Base-by-base conservation (phyloP, 805 yeast genomes). In the Candida pini region DNA sequence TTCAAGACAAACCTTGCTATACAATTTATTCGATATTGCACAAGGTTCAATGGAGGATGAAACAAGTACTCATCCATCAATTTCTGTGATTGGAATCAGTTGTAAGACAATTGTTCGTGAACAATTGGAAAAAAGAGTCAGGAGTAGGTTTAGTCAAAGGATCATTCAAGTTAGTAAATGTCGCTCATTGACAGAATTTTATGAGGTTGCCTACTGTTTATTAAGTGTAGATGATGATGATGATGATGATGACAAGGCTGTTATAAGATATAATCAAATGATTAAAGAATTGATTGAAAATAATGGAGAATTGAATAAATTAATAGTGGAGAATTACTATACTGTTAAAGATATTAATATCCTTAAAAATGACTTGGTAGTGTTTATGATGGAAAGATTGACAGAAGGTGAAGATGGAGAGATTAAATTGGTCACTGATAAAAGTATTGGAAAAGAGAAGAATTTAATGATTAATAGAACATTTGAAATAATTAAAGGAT, bases 121-220 rank as follows among this genome's bases (percentile, higher is more conserved):
- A 47, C 67, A 76, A 47, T 63, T 92, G 30, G 99, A 92, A 52
- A 92, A 90, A 52, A 70, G 99, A 49, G 97, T 92, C 1, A 72
- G 87, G 45, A 81, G 94, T 37, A 64, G 99, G 44, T 92, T 89
- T 55, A 79, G 92, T 13, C 96, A 90, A 52, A 63, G 95, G 32
- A 59, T 82, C 3, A 68, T 88, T 17, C 69, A 70, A 13, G 64
- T 87, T 24, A 72, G 73, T 18, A 77, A 76, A 32, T 66, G 79
- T 0, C 44, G 47, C 2, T 55, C 63, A 2, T 47, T 76, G 3
- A 74, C 69, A 1, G 70, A 64, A 10, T 84, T 81, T 45, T 62
- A 73, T 57, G 49, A 55, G 2, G 62, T 75, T 14, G 74, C 76
- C 10, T 50, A 38, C 16, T 31, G 43, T 16, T 40, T 53, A 43